A percentile compares a stretch with the other conserved stretches of the same genome.
phyloP scores from a whole-genome alignment of 306 rosid species.

The Sphenostylis stenocarpa region DNA sequence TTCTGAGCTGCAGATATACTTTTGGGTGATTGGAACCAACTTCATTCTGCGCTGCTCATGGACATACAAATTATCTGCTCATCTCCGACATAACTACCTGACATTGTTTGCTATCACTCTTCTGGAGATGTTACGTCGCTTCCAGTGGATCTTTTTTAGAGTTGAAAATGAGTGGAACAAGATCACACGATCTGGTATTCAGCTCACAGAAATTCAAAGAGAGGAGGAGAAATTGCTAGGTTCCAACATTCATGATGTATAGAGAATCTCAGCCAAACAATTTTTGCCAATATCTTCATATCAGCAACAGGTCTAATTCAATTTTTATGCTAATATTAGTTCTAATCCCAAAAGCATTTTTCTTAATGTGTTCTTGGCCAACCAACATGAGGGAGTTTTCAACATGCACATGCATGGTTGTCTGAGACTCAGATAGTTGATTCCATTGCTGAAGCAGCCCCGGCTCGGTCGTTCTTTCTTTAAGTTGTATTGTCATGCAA shows the following conservation, averaged over 20 bases:
- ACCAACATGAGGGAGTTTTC: conserved; percentile 32
- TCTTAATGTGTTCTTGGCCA: conserved; percentile 17
- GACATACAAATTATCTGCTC: conserved; percentile 95
- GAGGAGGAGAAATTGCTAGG: conserved; percentile 74
- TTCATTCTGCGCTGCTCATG: conserved; percentile 82
- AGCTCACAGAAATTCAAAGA: conserved; percentile 60
- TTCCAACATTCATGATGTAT: conserved; percentile 64
- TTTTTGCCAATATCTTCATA: conserved; percentile 36
- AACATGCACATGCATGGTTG: conserved; percentile 22
- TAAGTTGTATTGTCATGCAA: not conserved
- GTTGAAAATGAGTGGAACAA: conserved; percentile 93
- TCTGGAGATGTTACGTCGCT: conserved; percentile 87
- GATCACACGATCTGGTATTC: conserved; percentile 65
- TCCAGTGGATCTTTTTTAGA: conserved; percentile 93
- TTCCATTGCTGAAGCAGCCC: conserved; percentile 23
- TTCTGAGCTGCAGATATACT: conserved; percentile 62
- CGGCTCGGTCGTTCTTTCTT: not conserved
- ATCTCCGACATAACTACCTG: conserved; percentile 93
- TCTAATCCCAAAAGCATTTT: conserved; percentile 32
- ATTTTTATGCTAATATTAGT: conserved; percentile 26
- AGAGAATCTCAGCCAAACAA: conserved; percentile 38
- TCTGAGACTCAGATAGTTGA: conserved; percentile 18
- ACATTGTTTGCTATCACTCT: conserved; percentile 76
- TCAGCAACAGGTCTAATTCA: conserved; percentile 30
- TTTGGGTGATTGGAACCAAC: conserved; percentile 91